Evolutionary conservation across 306 rosid species (phyloP), one percentile per base, ranked within the genome.

Genomic region (Vigna mungo): DNA sequence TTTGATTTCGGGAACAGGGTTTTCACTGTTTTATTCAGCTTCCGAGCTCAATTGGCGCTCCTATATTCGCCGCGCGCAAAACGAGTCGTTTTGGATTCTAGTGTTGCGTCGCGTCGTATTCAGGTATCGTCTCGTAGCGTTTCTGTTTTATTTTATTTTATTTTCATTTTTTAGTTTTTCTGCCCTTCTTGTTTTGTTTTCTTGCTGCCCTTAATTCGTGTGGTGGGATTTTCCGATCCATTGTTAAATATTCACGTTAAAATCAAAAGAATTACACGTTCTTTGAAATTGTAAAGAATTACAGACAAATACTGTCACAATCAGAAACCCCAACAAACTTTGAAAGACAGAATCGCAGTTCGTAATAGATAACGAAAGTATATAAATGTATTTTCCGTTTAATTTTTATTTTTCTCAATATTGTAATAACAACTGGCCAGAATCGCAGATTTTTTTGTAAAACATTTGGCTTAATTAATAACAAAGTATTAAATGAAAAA

Each of bases 71-170:
- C 65, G 80, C 76, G 17, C 43, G 56, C 44, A 55, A 74, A 83
- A 61, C 77, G 80, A 64, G 61, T 58, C 27, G 23, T 63, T 65
- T 87, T 70, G 79, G 68, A 56, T 53, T 79, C 78, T 74, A 69
- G 64, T n/a, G 69, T 62, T 37, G 78, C 20, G 66, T 62, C 44
- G 78, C 68, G 80, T 83, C 25, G 16, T 49, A 15, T 70, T 81
- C 88, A 75, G 94, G 91, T 91, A 84, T 34, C 69, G 75, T 23
- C 63, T 59, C 43, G n/a, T 54, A 17, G 39, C 73, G 15, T 59
- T 59, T 43, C 13, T 30, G 34, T 30, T 30, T 30, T 30, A 3
- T 4, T 68, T 41, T 61, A 17, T 76, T 82, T 61, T 3, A 11
- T 44, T 44, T 44, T 76, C 76, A 54, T 3, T 44, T 44, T 44